Evolutionary conservation across 495 filamentous ascomycete species (phyloP), one percentile per base, ranked within the genome.

Genomic region (Penicillium goetzii): DNA sequence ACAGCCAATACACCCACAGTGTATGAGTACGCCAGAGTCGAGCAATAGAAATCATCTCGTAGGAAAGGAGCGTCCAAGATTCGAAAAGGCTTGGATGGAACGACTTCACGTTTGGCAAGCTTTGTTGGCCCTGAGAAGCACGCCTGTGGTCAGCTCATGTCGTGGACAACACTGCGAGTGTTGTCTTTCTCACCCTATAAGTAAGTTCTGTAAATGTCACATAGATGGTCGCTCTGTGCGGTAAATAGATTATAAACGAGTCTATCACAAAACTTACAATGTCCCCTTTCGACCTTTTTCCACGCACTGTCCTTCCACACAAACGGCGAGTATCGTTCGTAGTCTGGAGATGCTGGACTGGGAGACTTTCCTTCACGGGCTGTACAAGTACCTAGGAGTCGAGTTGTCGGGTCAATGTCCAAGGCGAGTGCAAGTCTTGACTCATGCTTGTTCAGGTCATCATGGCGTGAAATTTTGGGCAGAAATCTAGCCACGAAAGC

Each of bases 31-130:
- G 95, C 92, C 54, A 99, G 83, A 9, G 92, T 83, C 0, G 93
- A 93, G 76, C 93, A 97, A 72, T 99, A 99, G 68, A 92, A 99
- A 74, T 99, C 96, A 72, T 99, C 95, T 30, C 92, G 84, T 51
- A 98, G 82, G 26, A 85, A 84, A 1, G 94, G 93, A 4, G 95
- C 95, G 78, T 97, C 92, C 15, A 99, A 79, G 4, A 97, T 92
- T 74, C 91, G 89, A 79, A 96, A 96, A 7, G 92, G 90, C 26
- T 88, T 85, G 11, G 80, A 80, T 8, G 92, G 90, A 21, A 94
- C 80, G 28, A 74, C 58, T 41, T 72, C 59, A 63, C 58, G 54
- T 40, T 60, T 60, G 61, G 61, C 25, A 58, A 10, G 43, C 26
- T 47, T 26, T 47, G 26, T 56, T 14, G 68, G 65, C 75, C 74